Conservation (phyloP, 257 asterid species). For the Nicotiana otophora region DNA sequence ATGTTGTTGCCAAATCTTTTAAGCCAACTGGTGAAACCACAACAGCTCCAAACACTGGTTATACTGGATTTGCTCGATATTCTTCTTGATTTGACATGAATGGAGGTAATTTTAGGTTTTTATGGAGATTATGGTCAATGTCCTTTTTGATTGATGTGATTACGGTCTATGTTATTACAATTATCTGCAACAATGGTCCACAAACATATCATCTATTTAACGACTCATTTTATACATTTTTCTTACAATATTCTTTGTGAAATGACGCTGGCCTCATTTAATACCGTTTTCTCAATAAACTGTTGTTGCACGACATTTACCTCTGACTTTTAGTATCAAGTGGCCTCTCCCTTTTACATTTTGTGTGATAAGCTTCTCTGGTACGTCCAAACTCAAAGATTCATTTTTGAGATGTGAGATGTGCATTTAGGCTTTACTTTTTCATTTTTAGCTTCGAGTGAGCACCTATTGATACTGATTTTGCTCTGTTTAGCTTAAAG, state of each 20-base stretch:
- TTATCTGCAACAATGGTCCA: not conserved
- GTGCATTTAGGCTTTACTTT: too few species aligned
- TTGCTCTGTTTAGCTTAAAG: too few species aligned
- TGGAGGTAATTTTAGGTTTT: constrained; percentile 49
- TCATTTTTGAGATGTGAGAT: too few species aligned
- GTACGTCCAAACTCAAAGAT: too few species aligned
- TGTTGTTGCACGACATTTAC: constrained; percentile 62
- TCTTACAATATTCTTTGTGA: not conserved
- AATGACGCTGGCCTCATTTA: not conserved
- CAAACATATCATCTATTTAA: not conserved
- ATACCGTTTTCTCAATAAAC: not conserved
- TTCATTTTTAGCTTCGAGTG: too few species aligned
- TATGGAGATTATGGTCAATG: not conserved
- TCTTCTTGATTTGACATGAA: constrained; percentile 88
- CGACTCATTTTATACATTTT: not conserved
- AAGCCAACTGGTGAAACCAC: constrained; percentile 55
- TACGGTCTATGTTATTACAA: not conserved
- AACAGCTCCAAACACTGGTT: constrained; percentile 40
- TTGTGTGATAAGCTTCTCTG: too few species aligned
- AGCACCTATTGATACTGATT: too few species aligned
- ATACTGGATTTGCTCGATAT: constrained; percentile 85
- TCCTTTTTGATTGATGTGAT: not conserved
- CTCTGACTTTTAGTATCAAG: constrained; percentile 58
- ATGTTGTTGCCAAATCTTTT: constrained; percentile 72
- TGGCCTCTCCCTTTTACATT: too few species aligned